A percentile compares a stretch with the other conserved stretches of the same genome.
These are phyloP conservation scores for Penicillium hordei DNA, from an alignment of 2,329 filamentous ascomycete genomes.

Conservation along the genomic window DNA sequence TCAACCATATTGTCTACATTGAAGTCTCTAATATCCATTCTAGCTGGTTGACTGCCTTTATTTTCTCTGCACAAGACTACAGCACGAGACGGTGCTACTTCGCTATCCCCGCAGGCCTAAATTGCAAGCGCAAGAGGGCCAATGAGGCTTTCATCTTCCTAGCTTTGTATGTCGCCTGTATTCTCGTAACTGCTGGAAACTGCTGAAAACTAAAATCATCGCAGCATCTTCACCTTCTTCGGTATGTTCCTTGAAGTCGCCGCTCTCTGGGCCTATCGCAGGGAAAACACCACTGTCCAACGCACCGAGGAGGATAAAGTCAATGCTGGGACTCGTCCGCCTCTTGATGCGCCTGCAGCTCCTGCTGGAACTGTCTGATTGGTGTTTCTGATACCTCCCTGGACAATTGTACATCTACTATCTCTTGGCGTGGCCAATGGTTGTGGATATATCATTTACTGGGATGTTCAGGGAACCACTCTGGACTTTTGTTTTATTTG, in stretches of 20 bases:
- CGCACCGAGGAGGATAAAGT: conserved; percentile 27
- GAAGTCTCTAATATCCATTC: conserved; percentile 1
- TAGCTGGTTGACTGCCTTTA: conserved; percentile 51
- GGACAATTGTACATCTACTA: background rate
- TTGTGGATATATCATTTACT: background rate
- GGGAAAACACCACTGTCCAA: conserved; percentile 18
- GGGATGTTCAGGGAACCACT: background rate
- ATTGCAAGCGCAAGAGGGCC: conserved; percentile 42
- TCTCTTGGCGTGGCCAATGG: background rate
- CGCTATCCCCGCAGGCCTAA: conserved; percentile 33
- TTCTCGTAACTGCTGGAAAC: too few relatives aligned
- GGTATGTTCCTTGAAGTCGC: conserved; percentile 41
- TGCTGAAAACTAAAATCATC: background rate
- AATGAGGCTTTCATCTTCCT: conserved; percentile 49
- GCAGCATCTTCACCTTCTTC: conserved; percentile 45
- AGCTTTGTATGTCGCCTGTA: conserved; percentile 40
- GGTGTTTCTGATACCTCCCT: background rate
- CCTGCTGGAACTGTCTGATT: conserved; percentile 17
- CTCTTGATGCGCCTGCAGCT: conserved; percentile 20
- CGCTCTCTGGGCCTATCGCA: conserved; percentile 37
- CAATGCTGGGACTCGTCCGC: conserved; percentile 15
- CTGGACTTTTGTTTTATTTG: background rate
- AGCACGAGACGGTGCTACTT: conserved; percentile 31
- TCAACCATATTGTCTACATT: background rate
- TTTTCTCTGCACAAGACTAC: conserved; percentile 51